Percentiles rank a stretch among this genome's conserved stretches.
Conservation (phyloP, 1,284 basidiomycete genomes). For the Cerioporus squamosus region DNA sequence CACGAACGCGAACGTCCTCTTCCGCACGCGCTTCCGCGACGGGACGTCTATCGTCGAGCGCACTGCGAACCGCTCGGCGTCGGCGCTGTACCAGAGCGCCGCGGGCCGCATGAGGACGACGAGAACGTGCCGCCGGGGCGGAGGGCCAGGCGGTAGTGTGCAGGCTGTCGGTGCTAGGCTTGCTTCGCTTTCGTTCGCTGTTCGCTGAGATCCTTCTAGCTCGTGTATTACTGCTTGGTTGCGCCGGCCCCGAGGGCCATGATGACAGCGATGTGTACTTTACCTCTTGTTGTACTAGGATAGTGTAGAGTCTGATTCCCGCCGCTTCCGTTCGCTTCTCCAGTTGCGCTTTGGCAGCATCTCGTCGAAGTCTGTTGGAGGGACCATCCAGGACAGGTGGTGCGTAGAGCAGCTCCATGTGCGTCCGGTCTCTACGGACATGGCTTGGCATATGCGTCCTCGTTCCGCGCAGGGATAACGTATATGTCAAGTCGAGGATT, state of each 20-base stretch:
- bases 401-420: too few relatives aligned
- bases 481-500: too few relatives aligned
- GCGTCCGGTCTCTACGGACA: too few relatives aligned
- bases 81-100: conserved; percentile 40
- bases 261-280: background rate
- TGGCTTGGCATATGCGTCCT: too few relatives aligned
- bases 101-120: conserved; percentile 18
- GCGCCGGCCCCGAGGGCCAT: background rate
- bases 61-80: conserved; percentile 64
- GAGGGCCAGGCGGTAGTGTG: conserved; percentile 5
- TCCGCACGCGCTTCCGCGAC: conserved; percentile 90
- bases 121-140: conserved; percentile 17
- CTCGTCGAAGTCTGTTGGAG: too few relatives aligned
- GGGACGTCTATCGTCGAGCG: conserved; percentile 91
- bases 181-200: background rate
- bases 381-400: too few relatives aligned
- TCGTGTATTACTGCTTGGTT: background rate
- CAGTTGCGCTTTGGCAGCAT: background rate
- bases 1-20: conserved; percentile 97
- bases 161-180: background rate
- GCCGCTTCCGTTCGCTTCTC: background rate
- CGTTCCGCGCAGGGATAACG: too few relatives aligned
- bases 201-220: background rate
- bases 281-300: background rate
- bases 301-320: background rate